Conservation (phyloP, 768 basidiomycete species). For the Lactifluus subvellereus region DNA sequence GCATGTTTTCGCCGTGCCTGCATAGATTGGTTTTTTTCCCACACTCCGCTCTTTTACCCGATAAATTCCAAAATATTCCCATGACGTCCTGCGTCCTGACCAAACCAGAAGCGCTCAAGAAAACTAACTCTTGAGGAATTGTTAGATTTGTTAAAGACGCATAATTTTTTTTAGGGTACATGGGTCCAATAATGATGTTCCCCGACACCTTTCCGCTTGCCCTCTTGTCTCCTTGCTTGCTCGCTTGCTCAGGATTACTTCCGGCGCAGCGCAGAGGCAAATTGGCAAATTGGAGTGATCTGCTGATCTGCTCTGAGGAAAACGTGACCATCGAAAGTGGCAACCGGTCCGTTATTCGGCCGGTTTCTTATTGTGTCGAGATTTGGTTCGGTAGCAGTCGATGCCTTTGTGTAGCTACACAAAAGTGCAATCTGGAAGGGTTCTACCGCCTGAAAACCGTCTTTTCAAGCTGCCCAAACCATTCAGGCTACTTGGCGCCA, state of each 20-base stretch:
- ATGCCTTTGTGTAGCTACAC: too few relatives aligned
- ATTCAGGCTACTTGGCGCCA: not conserved
- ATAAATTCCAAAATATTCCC: slow-evolving; percentile 2
- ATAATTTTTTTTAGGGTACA: slow-evolving; percentile 11
- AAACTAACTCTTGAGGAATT: not conserved
- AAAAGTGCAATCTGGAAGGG: not conserved
- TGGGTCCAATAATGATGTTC: not conserved
- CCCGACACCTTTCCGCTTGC: not conserved
- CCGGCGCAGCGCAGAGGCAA: not conserved
- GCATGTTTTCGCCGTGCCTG: not conserved
- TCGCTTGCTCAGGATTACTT: not conserved
- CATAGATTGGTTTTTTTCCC: not conserved
- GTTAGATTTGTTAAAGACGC: not conserved
- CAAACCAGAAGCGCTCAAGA: slow-evolving; percentile 4
- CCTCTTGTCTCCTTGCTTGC: not conserved
- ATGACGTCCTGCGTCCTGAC: not conserved
- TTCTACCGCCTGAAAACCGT: not conserved
- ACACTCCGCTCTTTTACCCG: not conserved
- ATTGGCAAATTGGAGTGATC: not conserved
- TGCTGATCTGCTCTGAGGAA: not conserved
- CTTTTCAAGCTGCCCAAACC: not conserved
- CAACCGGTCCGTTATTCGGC: not conserved
- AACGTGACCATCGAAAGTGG: not conserved
- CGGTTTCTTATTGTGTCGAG: not conserved
- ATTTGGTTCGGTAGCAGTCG: not conserved